These are phyloP conservation scores for Lagerstroemia fauriei DNA, from an alignment of 441 rosid species.

Conservation along the genomic window DNA sequence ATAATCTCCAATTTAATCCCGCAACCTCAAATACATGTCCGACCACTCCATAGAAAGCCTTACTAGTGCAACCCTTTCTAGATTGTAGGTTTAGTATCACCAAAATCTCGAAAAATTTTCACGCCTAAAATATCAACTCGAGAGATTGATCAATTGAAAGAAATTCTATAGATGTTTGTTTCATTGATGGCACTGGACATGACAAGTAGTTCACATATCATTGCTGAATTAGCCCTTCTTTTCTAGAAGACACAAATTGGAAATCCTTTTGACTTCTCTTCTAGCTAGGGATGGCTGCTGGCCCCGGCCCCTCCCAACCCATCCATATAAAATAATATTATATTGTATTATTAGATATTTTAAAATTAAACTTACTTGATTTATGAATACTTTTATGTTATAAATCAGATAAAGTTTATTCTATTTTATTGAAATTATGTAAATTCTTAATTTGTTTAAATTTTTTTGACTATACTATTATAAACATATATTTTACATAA, in stretches of 20 bases:
- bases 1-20: conserved; percentile 91
- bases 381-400: too few relatives aligned
- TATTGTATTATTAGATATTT: too few relatives aligned
- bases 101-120: conserved; percentile 84
- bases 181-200: conserved; percentile 89
- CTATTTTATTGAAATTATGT: too few relatives aligned
- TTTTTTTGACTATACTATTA: too few relatives aligned
- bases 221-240: conserved; percentile 83
- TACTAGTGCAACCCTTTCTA: conserved; percentile 78
- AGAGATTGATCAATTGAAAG: conserved; percentile 81
- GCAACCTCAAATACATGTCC: conserved; percentile 98
- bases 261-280: conserved; percentile 74
- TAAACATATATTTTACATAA: too few relatives aligned
- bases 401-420: too few relatives aligned
- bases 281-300: neutral
- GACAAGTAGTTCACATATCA: conserved; percentile 90
- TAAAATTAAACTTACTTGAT: too few relatives aligned
- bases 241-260: conserved; percentile 70
- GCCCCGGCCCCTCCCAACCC: too few relatives aligned
- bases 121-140: conserved; percentile 76
- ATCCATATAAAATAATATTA: too few relatives aligned
- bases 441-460: too few relatives aligned
- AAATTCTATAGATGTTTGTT: conserved; percentile 86
- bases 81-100: conserved; percentile 93
- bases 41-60: conserved; percentile 80